Evolutionary conservation across 2,329 filamentous ascomycete species (phyloP), one percentile per base, ranked within the genome.

Genomic region (Neonectria magnoliae): DNA sequence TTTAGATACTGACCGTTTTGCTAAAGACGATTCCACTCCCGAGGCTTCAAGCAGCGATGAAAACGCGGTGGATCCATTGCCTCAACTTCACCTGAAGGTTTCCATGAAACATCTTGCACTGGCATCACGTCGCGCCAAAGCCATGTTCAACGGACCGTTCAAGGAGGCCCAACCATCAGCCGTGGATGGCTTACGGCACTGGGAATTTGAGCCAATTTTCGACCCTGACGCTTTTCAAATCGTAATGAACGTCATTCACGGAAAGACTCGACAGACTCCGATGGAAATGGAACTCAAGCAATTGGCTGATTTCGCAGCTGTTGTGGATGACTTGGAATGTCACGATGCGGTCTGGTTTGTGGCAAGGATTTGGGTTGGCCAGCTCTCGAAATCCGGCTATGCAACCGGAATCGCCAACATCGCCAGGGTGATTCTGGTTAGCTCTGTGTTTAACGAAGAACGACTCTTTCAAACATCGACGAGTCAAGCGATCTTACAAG

Each of bases 261-360:
- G 55, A 9, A 51, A 72, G 18, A 64, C 58, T 2, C 51, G 59
- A 1, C 14, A 58, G 1, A 41, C 67, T 27, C 68, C 68, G 1
- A 10, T 45, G 1, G 8, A 3, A 4, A 18, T 71, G 7, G 52
- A 31, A 6, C 14, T 61, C 1, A 38, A 61, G 2, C 27, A 64
- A 51, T 29, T 72, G 6, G 67, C 68, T 9, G 47, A 47, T 8
- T 60, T 72, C n/a, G 41, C 70, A 2, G 57, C 62, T 16, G 20
- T 71, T 7, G 67, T 66, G 3, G 67, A 71, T 33, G 67, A 72
- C 14, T 57, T 72, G 51, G 44, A 65, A 52, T 72, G 70, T 36
- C 63, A 65, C 31, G 57, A 67, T 16, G 60, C 70, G 9, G 42
- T 67, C 8, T 57, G 55, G 38, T 64, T 64, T 31, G 36, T 69